Percentiles rank a stretch among this genome's conserved stretches.
These are phyloP conservation scores for Fraxinus americana DNA, from an alignment of 257 asterid genomes.

Conservation along the genomic window DNA sequence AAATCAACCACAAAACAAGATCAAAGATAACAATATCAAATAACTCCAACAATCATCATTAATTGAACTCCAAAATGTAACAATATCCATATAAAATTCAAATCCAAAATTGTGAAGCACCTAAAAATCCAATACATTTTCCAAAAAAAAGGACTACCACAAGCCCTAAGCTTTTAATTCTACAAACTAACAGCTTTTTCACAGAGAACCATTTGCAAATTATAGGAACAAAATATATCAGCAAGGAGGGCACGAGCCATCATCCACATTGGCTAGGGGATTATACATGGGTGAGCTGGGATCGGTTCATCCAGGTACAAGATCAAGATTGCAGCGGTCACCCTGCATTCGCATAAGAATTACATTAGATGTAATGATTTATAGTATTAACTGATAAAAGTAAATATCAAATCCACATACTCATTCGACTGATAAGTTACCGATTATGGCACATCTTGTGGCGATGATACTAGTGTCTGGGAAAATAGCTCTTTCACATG, in stretches of 20 bases:
- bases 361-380: neutral
- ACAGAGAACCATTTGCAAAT: too few relatives aligned
- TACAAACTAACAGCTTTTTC: too few relatives aligned
- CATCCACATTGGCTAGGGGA: constrained; percentile 80
- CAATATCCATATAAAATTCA: too few relatives aligned
- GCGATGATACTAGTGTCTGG: constrained; percentile 61
- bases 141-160: too few relatives aligned
- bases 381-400: neutral
- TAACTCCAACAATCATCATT: too few relatives aligned
- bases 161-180: too few relatives aligned
- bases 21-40: too few relatives aligned
- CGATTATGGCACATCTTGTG: constrained; percentile 72
- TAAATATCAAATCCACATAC: constrained; percentile 41
- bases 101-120: too few relatives aligned
- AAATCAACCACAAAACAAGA: too few relatives aligned
- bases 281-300: constrained; percentile 64
- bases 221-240: too few relatives aligned
- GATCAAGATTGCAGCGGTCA: constrained; percentile 79
- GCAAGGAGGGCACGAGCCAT: constrained; percentile 89
- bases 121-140: too few relatives aligned
- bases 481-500: constrained; percentile 79
- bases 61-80: too few relatives aligned
- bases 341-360: constrained; percentile 49
- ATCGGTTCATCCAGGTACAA: constrained; percentile 74
- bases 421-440: constrained; percentile 68